phyloP scores from a whole-genome alignment of 768 basidiomycete genomes.

The Tricholoma furcatifolium region DNA sequence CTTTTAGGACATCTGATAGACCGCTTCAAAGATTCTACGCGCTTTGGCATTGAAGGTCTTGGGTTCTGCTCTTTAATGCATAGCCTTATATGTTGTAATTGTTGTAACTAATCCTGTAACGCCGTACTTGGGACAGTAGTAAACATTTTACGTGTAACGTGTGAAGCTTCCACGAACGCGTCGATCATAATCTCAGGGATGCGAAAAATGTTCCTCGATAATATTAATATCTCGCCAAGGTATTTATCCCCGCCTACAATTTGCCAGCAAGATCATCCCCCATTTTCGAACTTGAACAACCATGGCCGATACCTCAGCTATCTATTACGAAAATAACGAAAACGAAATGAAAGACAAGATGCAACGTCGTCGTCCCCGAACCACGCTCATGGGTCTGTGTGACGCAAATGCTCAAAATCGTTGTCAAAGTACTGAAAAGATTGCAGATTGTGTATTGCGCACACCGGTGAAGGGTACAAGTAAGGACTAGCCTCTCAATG shows the following conservation, averaged over 20 bases:
- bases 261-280: constrained; percentile 2
- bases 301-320: neutral
- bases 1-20: neutral
- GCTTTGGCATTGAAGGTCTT: constrained; percentile 82
- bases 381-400: constrained; percentile 11
- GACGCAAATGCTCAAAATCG: neutral
- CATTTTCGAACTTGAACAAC: neutral
- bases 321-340: neutral
- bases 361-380: constrained; percentile 7
- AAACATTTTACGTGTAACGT: no score
- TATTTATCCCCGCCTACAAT: neutral
- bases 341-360: neutral
- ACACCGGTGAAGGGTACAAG: constrained; percentile 9
- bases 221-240: neutral
- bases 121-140: no score
- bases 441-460: constrained; percentile 9
- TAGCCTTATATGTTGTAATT: neutral
- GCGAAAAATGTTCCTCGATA: neutral
- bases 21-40: constrained; percentile 60
- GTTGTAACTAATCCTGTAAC: no score
- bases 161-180: neutral
- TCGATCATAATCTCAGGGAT: neutral
- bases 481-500: neutral
- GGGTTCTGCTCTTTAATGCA: constrained; percentile 50
- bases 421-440: neutral